Conservation (phyloP, 2,329 filamentous ascomycete genomes). For the Verruconis gallopava region DNA sequence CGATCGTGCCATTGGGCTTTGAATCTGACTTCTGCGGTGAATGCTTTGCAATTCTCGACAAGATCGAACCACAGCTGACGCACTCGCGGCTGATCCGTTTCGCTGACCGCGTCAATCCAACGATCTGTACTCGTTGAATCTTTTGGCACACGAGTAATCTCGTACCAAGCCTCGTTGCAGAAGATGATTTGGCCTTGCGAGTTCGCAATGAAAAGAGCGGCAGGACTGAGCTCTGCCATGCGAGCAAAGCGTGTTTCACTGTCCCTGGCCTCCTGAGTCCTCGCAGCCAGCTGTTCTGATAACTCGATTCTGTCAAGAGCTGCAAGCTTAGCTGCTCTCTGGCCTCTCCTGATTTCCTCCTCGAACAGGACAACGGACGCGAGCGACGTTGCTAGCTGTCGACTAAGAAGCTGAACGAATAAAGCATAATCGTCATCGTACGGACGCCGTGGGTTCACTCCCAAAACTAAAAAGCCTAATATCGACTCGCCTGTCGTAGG, state of each 20-base stretch:
- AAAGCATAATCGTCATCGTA: slow-evolving; percentile 72
- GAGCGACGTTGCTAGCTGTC: slow-evolving; percentile 66
- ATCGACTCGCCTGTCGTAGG: slow-evolving; percentile 62
- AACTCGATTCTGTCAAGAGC: slow-evolving; percentile 66
- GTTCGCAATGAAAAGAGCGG: slow-evolving; percentile 77
- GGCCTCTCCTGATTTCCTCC: slow-evolving; percentile 65
- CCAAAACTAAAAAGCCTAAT: slow-evolving; percentile 67
- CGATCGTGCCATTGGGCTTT: slow-evolving; percentile 51
- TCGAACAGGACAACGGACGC: slow-evolving; percentile 74
- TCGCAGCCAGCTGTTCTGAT: slow-evolving; percentile 57
- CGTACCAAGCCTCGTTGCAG: slow-evolving; percentile 65
- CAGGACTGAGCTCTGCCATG: slow-evolving; percentile 74
- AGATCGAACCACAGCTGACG: slow-evolving; percentile 50
- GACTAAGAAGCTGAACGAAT: slow-evolving; percentile 60
- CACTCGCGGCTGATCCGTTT: slow-evolving; percentile 50
- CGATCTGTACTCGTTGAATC: slow-evolving; percentile 44
- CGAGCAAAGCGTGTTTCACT: slow-evolving; percentile 68
- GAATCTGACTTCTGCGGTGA: slow-evolving; percentile 65
- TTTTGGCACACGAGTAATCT: slow-evolving; percentile 54
- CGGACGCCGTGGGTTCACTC: slow-evolving; percentile 62
- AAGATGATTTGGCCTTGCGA: slow-evolving; percentile 58
- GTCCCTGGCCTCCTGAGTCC: slow-evolving; percentile 42
- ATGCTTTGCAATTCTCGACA: slow-evolving; percentile 46
- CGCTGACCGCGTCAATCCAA: slow-evolving; percentile 61
- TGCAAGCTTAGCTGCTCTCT: slow-evolving; percentile 60